Base-by-base conservation (phyloP, 352 stramenopile genomes). In the Globisporangium apiculatum region DNA sequence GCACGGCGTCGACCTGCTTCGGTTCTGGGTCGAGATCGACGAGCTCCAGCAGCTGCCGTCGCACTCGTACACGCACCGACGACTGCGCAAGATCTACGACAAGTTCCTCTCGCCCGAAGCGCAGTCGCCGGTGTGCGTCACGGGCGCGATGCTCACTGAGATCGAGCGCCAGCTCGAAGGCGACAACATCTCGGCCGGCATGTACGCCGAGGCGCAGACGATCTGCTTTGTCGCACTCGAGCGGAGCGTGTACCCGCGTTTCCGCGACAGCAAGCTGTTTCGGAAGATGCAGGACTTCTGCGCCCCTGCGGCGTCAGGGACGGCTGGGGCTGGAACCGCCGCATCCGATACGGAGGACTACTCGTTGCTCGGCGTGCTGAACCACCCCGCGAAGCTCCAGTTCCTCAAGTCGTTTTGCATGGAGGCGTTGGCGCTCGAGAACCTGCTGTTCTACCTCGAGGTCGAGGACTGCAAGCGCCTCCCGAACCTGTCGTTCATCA, bases 341-440 rank as follows among this genome's bases (percentile, higher is more conserved):
- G 43, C 10, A 17, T 7, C 43, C 10, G 61, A 76, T 24, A 53
- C 55, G 0, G 78, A 87, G n/a, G 77, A 86, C 50, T 89, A 73
- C 50, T 81, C 80, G 43, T 73, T 93, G 1, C 18, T 74, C 24
- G 79, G 66, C 0, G 78, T 91, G 31, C 57, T 93, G n/a, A 65
- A 64, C 2, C 79, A 93, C 52, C 77, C 82, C n/a, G 73, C 79
- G 36, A 93, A 91, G 58, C 55, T 91, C 15, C 79, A 79, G 0
- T 93, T 91, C 49, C 77, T 93, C 62, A 93, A 93, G 59, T 87
- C 76, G n/a, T 93, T 87, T 57, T 93, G 83, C 57, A 89, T 93
- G 69, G 80, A 93, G 51, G 83, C 82, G 17, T 56, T 93, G 4
- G 74, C 78, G n/a, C 58, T 91, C 24, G 83, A 93, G 60, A 93